Conservation (phyloP, 805 yeast genomes). For the Kodamaea fukazawae region DNA sequence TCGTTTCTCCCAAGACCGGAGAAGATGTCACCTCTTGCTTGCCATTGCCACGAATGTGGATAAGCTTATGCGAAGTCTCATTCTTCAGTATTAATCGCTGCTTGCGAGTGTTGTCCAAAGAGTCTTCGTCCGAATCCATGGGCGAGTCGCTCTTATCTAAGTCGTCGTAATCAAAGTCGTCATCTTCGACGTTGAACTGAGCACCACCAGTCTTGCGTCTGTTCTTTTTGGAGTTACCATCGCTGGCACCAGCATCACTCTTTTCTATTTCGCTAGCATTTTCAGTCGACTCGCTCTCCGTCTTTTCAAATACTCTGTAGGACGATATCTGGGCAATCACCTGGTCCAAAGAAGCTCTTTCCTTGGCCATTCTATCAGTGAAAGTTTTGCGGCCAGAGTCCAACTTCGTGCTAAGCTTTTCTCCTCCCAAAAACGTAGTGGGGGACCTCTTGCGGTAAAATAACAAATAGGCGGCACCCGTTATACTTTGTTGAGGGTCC, state of each 20-base stretch:
- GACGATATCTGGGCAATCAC: conserved; percentile 17
- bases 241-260: background rate
- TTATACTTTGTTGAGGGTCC: conserved; percentile 57
- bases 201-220: conserved; percentile 10
- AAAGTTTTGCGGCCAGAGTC: conserved; percentile 35
- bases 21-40: conserved; percentile 22
- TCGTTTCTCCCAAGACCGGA: conserved; percentile 10
- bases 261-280: background rate
- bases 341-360: conserved; percentile 13
- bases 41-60: conserved; percentile 24
- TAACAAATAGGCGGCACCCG: conserved; percentile 81
- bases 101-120: conserved; percentile 22
- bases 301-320: conserved; percentile 9
- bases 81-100: conserved; percentile 26
- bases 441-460: conserved; percentile 66
- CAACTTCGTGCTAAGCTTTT: conserved; percentile 39
- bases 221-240: background rate
- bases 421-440: conserved; percentile 47
- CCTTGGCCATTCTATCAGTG: conserved; percentile 12
- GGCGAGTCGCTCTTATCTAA: conserved; percentile 4
- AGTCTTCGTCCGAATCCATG: conserved; percentile 10
- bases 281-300: conserved; percentile 7
- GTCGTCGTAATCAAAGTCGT: conserved; percentile 15
- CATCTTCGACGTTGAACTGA: conserved; percentile 13
- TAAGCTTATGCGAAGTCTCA: conserved; percentile 20